These are phyloP conservation scores for Phylloporus sp. DNA, from an alignment of 768 basidiomycete genomes.

Conservation along the genomic window DNA sequence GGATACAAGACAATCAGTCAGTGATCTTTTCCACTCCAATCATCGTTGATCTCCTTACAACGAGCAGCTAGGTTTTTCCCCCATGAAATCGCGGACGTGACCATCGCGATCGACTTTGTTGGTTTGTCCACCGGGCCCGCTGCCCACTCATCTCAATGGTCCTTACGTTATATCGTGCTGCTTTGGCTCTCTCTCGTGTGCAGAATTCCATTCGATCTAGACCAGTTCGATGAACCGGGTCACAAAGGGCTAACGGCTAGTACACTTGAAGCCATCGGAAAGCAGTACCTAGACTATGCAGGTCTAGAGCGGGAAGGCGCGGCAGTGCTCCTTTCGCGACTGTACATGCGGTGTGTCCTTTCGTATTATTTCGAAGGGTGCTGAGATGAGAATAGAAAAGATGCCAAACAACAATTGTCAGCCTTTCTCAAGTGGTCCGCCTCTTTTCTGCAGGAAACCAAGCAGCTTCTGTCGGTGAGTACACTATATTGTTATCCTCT, in stretches of 20 bases:
- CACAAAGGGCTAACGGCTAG: conserved; percentile 50
- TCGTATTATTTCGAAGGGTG: neutral
- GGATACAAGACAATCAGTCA: conserved; percentile 89
- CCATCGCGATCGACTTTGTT: conserved; percentile 66
- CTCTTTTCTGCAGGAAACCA: conserved; percentile 33
- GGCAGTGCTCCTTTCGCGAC: conserved; percentile 69
- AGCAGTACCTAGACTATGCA: conserved; percentile 52
- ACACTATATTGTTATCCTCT: neutral
- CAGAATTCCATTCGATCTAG: conserved; percentile 89
- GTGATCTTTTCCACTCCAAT: conserved; percentile 24
- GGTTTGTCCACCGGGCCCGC: conserved; percentile 41
- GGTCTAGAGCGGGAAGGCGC: conserved; percentile 86
- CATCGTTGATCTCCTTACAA: conserved; percentile 16
- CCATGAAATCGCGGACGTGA: conserved; percentile 80
- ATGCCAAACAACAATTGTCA: conserved; percentile 46
- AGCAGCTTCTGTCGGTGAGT: conserved; percentile 50
- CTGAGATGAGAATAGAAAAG: conserved; percentile 43
- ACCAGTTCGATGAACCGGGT: conserved; percentile 69
- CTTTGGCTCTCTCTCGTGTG: conserved; percentile 94
- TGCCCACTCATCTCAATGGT: conserved; percentile 55
- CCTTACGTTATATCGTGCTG: conserved; percentile 75
- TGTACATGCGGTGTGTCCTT: conserved; percentile 67
- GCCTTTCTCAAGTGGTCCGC: conserved; percentile 49
- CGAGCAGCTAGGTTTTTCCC: conserved; percentile 85
- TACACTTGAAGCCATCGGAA: conserved; percentile 55